Evolutionary conservation across 192 early-diverging fungal genomes (phyloP).

Genomic region (Entophlyctis luteolus): DNA sequence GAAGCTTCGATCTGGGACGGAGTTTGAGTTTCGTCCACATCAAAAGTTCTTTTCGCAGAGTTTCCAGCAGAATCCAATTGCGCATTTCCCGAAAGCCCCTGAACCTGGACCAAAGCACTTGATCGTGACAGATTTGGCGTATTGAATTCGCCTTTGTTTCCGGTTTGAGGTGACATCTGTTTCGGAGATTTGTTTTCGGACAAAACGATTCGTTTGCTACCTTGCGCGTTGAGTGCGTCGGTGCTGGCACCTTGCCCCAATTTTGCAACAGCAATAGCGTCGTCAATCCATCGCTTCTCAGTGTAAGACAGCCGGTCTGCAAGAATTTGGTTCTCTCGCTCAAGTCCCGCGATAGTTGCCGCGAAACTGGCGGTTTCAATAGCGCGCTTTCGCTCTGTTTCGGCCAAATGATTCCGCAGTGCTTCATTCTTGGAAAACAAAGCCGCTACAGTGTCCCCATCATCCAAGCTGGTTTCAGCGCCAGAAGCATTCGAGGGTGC

Average conservation of each 20-base stretch:
- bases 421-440: neutral
- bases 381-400: neutral
- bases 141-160: no score
- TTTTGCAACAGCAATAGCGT: no score
- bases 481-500: neutral
- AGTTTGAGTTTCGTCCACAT: neutral
- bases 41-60: neutral
- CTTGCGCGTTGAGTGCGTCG: no score
- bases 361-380: neutral
- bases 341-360: neutral
- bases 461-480: no score
- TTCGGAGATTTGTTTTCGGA: no score
- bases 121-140: no score
- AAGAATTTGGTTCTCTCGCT: neutral
- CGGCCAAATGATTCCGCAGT: neutral
- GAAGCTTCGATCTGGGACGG: neutral
- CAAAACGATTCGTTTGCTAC: no score
- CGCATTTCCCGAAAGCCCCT: no score
- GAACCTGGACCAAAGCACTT: no score
- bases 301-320: neutral
- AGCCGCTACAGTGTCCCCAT: neutral
- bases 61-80: no score
- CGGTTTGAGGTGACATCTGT: no score
- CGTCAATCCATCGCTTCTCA: slow-evolving; percentile 2
- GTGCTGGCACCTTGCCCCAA: no score